phyloP scores from a whole-genome alignment of 1,139 yeast species.

The Oligophagozyma castellii region DNA sequence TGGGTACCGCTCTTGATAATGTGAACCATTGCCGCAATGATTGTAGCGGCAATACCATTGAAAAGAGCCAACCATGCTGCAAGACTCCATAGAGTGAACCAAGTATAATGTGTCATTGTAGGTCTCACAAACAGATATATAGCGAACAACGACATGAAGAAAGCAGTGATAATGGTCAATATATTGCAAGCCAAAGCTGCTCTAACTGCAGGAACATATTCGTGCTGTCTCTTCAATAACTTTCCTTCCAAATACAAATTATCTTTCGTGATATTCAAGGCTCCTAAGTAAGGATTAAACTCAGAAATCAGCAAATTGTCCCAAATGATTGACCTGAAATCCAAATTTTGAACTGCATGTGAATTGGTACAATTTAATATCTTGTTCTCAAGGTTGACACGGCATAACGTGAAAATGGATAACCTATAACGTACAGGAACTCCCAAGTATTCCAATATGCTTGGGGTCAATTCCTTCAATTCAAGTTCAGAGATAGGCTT shows the following conservation, averaged over 20 bases:
- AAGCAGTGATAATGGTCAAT: conserved; percentile 11
- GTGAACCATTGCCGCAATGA: conserved; percentile 17
- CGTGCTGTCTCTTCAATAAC: conserved; percentile 16
- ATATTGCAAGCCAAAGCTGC: conserved; percentile 18
- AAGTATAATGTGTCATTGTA: conserved; percentile 3
- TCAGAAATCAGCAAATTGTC: conserved; percentile 5
- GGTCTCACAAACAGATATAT: conserved; percentile 3
- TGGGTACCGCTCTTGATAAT: conserved; percentile 23
- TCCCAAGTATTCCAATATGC: conserved; percentile 14
- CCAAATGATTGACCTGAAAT: conserved; percentile 8
- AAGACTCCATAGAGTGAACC: conserved; percentile 6
- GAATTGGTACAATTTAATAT: conserved; percentile 15
- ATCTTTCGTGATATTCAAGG: conserved; percentile 7
- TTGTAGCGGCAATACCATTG: conserved; percentile 18
- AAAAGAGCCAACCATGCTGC: conserved; percentile 11
- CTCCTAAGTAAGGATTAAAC: conserved; percentile 12
- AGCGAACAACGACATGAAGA: conserved; percentile 8
- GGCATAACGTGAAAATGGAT: conserved; percentile 22
- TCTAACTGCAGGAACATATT: conserved; percentile 20
- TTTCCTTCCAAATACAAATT: conserved; percentile 15
- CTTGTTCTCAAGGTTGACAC: conserved; percentile 11
- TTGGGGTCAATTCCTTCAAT: conserved; percentile 14
- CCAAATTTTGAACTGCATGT: conserved; percentile 21
- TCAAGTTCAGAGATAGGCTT: conserved; percentile 10
- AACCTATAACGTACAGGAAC: conserved; percentile 20